phyloP scores from a whole-genome alignment of 1,139 yeast species.

The Magnusiomyces paraingens region DNA sequence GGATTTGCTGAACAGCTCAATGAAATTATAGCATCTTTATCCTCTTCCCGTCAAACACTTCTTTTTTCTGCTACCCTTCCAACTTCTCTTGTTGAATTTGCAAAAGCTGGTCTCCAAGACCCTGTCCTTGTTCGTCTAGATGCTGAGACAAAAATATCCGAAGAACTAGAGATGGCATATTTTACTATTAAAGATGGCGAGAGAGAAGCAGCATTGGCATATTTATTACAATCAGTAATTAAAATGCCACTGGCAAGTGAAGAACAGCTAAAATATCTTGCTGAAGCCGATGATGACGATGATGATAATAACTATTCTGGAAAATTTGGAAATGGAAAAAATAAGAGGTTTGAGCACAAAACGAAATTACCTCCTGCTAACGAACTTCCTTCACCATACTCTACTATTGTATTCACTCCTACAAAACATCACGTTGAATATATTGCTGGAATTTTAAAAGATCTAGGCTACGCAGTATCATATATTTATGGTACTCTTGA shows the following conservation, averaged over 20 bases:
- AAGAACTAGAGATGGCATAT: slow-evolving; percentile 85
- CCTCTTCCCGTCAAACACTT: slow-evolving; percentile 76
- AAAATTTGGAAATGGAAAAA: slow-evolving; percentile 8
- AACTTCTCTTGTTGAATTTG: slow-evolving; percentile 85
- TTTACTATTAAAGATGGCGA: slow-evolving; percentile 75
- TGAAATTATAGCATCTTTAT: slow-evolving; percentile 78
- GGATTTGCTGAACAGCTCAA: slow-evolving; percentile 94
- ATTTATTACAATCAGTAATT: slow-evolving; percentile 72
- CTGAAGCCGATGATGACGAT: slow-evolving; percentile 40
- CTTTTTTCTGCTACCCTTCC: slow-evolving; percentile 96
- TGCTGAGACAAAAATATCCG: slow-evolving; percentile 85
- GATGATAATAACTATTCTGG: slow-evolving; percentile 42
- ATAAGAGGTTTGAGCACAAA: slow-evolving; percentile 27
- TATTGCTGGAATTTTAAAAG: slow-evolving; percentile 58
- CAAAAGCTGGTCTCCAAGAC: slow-evolving; percentile 89
- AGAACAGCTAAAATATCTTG: slow-evolving; percentile 37
- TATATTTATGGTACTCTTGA: slow-evolving; percentile 92
- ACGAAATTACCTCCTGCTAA: slow-evolving; percentile 66
- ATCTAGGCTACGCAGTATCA: slow-evolving; percentile 80
- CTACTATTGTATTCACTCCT: slow-evolving; percentile 92
- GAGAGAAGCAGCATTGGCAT: slow-evolving; percentile 80
- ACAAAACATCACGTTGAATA: slow-evolving; percentile 98
- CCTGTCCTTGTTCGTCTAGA: slow-evolving; percentile 91
- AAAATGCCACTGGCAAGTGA: slow-evolving; percentile 74
- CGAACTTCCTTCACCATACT: slow-evolving; percentile 71